Evolutionary conservation across 106 monocot genomes (phyloP).

Genomic region (Dendrobium chrysotoxum): DNA sequence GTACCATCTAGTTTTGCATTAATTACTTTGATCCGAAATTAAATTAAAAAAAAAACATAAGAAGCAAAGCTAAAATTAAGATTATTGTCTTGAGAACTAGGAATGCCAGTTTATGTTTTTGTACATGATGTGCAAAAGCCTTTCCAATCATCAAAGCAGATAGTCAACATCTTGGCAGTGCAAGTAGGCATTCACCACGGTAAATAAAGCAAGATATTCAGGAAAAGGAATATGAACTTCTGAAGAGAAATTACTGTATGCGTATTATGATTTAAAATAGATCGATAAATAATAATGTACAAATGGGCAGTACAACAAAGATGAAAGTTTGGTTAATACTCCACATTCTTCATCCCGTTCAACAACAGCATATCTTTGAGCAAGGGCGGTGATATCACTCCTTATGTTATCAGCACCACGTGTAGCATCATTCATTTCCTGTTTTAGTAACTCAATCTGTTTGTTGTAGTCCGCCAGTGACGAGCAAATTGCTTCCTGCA

Average conservation of each 20-base stretch:
- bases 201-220: too few relatives aligned
- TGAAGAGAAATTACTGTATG: not conserved
- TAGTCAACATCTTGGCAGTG: not conserved
- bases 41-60: not conserved
- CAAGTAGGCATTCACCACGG: too few relatives aligned
- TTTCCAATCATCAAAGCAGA: not conserved
- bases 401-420: constrained; percentile 95
- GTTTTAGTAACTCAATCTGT: constrained; percentile 88
- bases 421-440: constrained; percentile 99
- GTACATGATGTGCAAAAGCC: not conserved
- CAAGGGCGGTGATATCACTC: constrained; percentile 84
- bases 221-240: not conserved
- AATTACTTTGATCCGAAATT: not conserved
- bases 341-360: constrained; percentile 96
- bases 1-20: not conserved
- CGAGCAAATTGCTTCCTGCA: constrained; percentile 93
- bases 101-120: not conserved
- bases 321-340: constrained; percentile 26
- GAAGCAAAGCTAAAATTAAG: not conserved
- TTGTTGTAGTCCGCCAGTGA: constrained; percentile 94
- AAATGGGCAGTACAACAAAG: not conserved
- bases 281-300: not conserved
- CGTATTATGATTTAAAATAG: not conserved
- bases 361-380: constrained; percentile 92
- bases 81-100: not conserved